Evolutionary conservation across 306 rosid genomes (phyloP), one percentile per base, ranked within the genome.

Genomic region (Fragaria ananassa): DNA sequence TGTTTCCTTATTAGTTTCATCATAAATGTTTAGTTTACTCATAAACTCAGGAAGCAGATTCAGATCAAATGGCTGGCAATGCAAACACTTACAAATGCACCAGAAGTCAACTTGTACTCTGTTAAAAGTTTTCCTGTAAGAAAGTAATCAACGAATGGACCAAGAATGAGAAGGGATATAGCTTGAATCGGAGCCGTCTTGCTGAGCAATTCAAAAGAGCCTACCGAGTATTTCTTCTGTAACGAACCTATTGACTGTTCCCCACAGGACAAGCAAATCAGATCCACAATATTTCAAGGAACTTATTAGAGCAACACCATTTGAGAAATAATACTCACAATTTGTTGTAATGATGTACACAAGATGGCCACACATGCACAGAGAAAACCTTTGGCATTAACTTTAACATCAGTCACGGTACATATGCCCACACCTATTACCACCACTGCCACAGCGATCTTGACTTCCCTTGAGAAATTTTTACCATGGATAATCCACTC

Each of bases 161-260:
- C 91, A 62, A 81, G 76, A 62, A 83, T 18, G 21, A 87, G 86
- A 41, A 87, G 91, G 54, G 87, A 87, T 42, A 87, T 29, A 6
- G 91, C 91, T 81, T 87, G 91, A 10, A 87, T 81, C 35, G 89
- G 91, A 60, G 91, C 89, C 41, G 91, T 87, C 79, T 87, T 87
- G 80, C 87, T 85, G 27, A 87, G 79, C 78, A 87, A 81, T 79
- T 87, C 91, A 50, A 87, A 87, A 34, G 91, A 87, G 31, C 91
- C 84, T 41, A 87, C 50, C 23, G 91, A 85, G 85, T 87, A 85
- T 73, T 85, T 85, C 83, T 80, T 85, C 76, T 87, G 91, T 42
- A 87, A 78, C 29, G 91, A 82, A 54, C 91, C 88, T 75, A 85
- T 87, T 51, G 87, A 80, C 90, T 87, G 85, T 77, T 62, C 31